These are phyloP conservation scores for Kockovaella imperatae DNA, from an alignment of 768 basidiomycete genomes.

Conservation along the genomic window DNA sequence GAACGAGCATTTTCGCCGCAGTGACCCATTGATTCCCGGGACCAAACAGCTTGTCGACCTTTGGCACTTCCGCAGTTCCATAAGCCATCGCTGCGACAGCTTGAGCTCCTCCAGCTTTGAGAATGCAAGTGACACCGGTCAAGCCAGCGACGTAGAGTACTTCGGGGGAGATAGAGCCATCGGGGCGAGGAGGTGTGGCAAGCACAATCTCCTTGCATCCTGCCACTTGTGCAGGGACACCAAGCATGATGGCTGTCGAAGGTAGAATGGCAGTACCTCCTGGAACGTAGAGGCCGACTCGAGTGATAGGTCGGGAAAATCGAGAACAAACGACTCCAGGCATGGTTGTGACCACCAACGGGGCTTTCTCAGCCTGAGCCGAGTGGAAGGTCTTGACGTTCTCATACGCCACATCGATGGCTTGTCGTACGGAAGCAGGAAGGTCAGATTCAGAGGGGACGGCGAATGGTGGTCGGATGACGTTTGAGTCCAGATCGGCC, in stretches of 20 bases:
- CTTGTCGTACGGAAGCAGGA: slow-evolving; percentile 55
- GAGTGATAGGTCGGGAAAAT: slow-evolving; percentile 87
- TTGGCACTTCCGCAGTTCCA: slow-evolving; percentile 87
- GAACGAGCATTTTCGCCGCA: slow-evolving; percentile 97
- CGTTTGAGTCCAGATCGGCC: slow-evolving; percentile 59
- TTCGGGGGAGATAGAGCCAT: slow-evolving; percentile 90
- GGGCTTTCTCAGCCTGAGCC: slow-evolving; percentile 66
- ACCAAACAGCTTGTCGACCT: slow-evolving; percentile 98
- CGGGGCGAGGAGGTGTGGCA: slow-evolving; percentile 88
- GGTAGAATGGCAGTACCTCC: slow-evolving; percentile 95
- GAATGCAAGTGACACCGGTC: slow-evolving; percentile 78
- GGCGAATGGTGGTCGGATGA: slow-evolving; percentile 72
- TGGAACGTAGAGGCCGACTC: slow-evolving; percentile 93
- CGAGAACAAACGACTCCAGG: slow-evolving; percentile 94
- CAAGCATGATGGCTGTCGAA: slow-evolving; percentile 95
- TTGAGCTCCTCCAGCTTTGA: slow-evolving; percentile 94
- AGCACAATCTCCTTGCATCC: slow-evolving; percentile 86
- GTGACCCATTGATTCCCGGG: slow-evolving; percentile 99
- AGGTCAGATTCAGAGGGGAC: slow-evolving; percentile 49
- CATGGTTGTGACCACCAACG: slow-evolving; percentile 87
- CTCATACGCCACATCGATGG: slow-evolving; percentile 81
- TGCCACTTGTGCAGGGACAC: slow-evolving; percentile 94
- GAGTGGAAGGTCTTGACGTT: slow-evolving; percentile 89
- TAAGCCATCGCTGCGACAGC: slow-evolving; percentile 94
- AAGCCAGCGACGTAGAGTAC: slow-evolving; percentile 93